phyloP scores from a whole-genome alignment of 345 rosid species.

The Bruguiera sexangula region DNA sequence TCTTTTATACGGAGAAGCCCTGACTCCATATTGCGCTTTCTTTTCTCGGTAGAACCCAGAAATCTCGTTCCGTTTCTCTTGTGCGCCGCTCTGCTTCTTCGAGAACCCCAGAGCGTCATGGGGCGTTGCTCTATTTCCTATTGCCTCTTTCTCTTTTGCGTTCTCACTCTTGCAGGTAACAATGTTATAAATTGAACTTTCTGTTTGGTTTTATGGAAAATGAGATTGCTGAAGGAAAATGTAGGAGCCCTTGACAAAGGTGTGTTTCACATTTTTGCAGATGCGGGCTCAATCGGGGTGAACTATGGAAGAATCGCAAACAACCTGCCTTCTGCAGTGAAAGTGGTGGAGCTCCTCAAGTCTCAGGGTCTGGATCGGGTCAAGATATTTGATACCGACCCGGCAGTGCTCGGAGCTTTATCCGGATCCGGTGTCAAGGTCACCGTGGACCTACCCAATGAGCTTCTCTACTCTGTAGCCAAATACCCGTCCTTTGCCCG shows the following conservation, averaged over 20 bases:
- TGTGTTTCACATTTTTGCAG: conserved; percentile 32
- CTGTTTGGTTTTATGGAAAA: background rate
- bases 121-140: background rate
- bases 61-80: background rate
- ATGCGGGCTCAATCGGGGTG: conserved; percentile 76
- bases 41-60: no score
- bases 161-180: conserved; percentile 15
- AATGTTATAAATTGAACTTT: no score
- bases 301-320: conserved; percentile 87
- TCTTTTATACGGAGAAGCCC: no score
- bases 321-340: conserved; percentile 70
- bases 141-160: conserved; percentile 5
- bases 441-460: conserved; percentile 86
- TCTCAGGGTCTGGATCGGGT: conserved; percentile 68
- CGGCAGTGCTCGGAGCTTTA: conserved; percentile 68
- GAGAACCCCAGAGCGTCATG: conserved; percentile 9
- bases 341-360: conserved; percentile 65
- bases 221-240: no score
- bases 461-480: conserved; percentile 58
- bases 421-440: conserved; percentile 75
- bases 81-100: background rate
- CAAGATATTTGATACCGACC: conserved; percentile 79
- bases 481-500: conserved; percentile 50
- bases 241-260: background rate
- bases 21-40: no score